Evolutionary conservation across 768 basidiomycete species (phyloP), one percentile per base, ranked within the genome.

Genomic region (Pleurotus cornucopiae): DNA sequence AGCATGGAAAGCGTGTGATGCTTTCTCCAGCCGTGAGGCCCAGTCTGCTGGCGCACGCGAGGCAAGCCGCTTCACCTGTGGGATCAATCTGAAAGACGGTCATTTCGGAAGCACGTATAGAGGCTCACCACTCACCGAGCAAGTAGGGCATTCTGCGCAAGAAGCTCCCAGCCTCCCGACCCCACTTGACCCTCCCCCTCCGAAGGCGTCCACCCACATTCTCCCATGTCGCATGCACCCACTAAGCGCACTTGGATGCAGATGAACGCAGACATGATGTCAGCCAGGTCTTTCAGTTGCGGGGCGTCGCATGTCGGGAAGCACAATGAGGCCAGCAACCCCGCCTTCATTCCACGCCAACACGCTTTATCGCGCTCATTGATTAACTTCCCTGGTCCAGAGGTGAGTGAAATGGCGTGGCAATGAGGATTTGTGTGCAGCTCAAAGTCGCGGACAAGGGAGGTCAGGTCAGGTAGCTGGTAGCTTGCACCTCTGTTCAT

Each of bases 241-340:
- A 62, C 55, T 5, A 67, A 60, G 21, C 72, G 67, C 16, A 66
- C 63, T 20, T 73, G 69, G 57, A 71, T 69, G 56, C 74, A 63
- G 18, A 77, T 59, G 45, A 82, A 54, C 49, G 80, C 58, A 40
- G 75, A 73, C 55, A 80, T 61, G 46, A 85, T 75, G 58, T 85
- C 81, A 30, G 76, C 72, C 49, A 80, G 67, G 37, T 83, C 69
- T 30, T 73, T 69, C 20, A 88, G 68, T 64, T 87, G 86, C 0
- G 82, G 69, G 6, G 71, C 67, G 61, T 86, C 85, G 60, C 78
- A 81, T 2, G 69, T 76, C 6, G 86, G 85, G 60, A 81, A 80
- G 61, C 83, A 84, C 1, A 85, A 72, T 1, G 82, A 73, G 1
- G 81, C 82, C 25, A 85, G 72, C 20, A 88, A 68, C 0, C 83